Base-by-base conservation (phyloP, 2,329 filamentous ascomycete species). In the Tricladium varicosporioides region DNA sequence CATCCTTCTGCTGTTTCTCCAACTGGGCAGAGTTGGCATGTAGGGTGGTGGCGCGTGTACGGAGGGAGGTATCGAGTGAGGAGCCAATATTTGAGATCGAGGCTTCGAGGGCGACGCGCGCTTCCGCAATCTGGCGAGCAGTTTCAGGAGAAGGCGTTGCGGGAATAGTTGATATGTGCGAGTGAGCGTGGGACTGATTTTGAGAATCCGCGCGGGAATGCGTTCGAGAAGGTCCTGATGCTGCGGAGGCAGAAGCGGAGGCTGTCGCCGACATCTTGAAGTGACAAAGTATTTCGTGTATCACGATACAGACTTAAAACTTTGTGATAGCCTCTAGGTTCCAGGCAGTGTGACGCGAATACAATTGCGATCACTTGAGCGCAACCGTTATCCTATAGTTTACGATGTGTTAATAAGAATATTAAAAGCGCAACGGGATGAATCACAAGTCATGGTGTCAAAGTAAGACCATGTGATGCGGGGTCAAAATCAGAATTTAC, bases 21-120 rank as follows among this genome's bases (percentile, higher is more conserved):
- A 93, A 83, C 15, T 82, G 83, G 15, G 78, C 74, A 16, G 83
- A 80, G 73, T 92, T 92, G 54, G 77, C 72, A 75, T 93, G 89
- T 51, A 94, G 78, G 62, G 86, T 81, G 14, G 78, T 72, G 14
- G 89, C 89, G 60, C 89, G 87, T 56, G 81, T 80, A 63, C 84
- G 81, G 50, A 92, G 81, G 67, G 88, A 81, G 47, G 79, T 75
- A 75, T 91, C 87, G 63, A 92, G 78, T 65, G 86, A 82, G 70
- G 88, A 86, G 66, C 86, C 86, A 52, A 92, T 80, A 47, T 69
- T 68, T 51, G 54, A 56, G 55, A 71, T 69, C 48, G 80, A 81
- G 18, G 84, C 84, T 33, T 85, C 76, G 52, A 87, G 76, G 8
- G 82, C 83, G 31, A 75, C 71, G 61, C 84, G 82, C 42, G 84